Base-by-base conservation (phyloP, 2,329 filamentous ascomycete genomes). In the Cladosporium sp. region DNA sequence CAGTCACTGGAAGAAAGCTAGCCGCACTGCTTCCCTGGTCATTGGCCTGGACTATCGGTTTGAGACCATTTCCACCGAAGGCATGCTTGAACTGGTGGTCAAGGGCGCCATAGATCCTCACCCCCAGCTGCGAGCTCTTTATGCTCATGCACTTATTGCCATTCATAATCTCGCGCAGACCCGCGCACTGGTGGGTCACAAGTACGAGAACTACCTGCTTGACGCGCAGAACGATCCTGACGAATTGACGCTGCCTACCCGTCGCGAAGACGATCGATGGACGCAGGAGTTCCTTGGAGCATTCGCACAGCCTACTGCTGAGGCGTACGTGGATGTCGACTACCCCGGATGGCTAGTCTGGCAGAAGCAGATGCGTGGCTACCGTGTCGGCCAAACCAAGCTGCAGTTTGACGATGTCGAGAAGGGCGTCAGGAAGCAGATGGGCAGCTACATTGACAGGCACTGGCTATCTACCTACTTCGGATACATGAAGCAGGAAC, bases 311-410 rank as follows among this genome's bases (percentile, higher is more conserved):
- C 84, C 86, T 5, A 84, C 84, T 32, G 85, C 89, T 0, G 84
- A 95, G 58, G 95, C 95, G 68, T 95, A 91, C 67, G 83, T 97
- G 43, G 93, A 98, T 66, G 81, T 84, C 51, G 92, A 97, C 66
- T 87, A 95, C 66, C 89, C 92, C 4, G 93, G 93, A 32, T 98
- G 95, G 95, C 78, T 98, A 14, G 90, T 95, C 0, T 98, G 93
- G 93, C 87, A 86, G 49, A 89, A 93, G 69, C 83, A 79, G 32
- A 92, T 97, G 76, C 84, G 83, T 11, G 93, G 86, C 0, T 90
- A 85, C 68, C 82, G 83, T 56, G 83, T 86, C 2, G 85, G 87
- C 49, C 83, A 90, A 28, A 75, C 74, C 67, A 70, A 84, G 70
- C 64, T 95, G 75, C 70, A 81, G 42, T 98, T 93, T 63, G 93